These are phyloP conservation scores for Quercus berberidifolia DNA, from an alignment of 306 rosid species.

Conservation along the genomic window DNA sequence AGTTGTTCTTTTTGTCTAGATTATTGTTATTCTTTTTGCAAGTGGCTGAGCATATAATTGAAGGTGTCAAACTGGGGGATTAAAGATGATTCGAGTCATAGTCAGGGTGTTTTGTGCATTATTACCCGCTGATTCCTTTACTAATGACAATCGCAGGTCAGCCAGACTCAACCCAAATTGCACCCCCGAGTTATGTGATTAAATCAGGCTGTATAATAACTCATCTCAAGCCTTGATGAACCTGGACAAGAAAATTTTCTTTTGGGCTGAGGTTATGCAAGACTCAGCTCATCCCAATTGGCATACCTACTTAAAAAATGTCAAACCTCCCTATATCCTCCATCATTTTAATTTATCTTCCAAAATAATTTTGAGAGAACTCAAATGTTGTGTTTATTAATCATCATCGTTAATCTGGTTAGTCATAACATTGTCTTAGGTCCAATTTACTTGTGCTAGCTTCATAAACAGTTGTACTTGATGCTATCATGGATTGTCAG, in stretches of 20 bases:
- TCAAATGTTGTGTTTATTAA: neutral
- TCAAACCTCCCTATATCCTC: neutral
- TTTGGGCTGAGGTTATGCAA: neutral
- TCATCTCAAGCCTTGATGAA: neutral
- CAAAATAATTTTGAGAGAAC: neutral
- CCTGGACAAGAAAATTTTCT: neutral
- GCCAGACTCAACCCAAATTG: neutral
- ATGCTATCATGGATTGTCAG: neutral
- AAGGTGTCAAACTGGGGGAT: neutral
- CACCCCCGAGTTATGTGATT: neutral
- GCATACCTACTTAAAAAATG: neutral
- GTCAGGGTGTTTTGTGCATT: neutral
- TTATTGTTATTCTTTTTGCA: neutral
- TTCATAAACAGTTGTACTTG: neutral
- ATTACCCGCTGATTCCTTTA: neutral
- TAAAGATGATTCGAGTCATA: neutral
- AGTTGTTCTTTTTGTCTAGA: neutral
- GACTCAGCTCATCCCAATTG: neutral
- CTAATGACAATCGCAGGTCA: neutral
- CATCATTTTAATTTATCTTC: neutral
- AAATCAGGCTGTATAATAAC: neutral
- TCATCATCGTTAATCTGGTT: neutral
- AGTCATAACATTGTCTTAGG: neutral
- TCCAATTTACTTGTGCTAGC: slow-evolving; percentile 7
- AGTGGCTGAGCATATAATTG: neutral